Evolutionary conservation across 176 grass and related monocot species (phyloP).

Genomic region (Poa annua): DNA sequence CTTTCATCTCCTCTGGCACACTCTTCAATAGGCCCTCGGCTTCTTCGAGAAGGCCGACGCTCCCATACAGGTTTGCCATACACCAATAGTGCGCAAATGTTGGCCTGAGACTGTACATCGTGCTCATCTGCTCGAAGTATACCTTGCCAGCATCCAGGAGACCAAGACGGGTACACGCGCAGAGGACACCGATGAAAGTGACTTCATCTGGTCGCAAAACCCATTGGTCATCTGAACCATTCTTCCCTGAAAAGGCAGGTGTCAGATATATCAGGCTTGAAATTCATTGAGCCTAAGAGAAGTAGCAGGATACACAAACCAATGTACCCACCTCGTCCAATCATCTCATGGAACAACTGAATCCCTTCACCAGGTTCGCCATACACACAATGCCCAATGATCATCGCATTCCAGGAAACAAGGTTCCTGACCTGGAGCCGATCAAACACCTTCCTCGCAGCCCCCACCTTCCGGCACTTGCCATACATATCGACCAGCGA

Average conservation of each 20-base stretch:
- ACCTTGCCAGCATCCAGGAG: constrained; percentile 57
- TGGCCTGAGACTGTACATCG: constrained; percentile 50
- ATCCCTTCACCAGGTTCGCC: constrained; percentile 60
- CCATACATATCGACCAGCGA: constrained; percentile 64
- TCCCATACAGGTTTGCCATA: constrained; percentile 69
- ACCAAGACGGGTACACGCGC: constrained; percentile 57
- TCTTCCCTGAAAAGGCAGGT: constrained; percentile 37
- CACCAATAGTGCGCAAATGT: constrained; percentile 83
- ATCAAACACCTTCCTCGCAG: constrained; percentile 62
- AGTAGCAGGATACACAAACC: not conserved
- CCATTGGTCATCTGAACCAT: constrained; percentile 19
- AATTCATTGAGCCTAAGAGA: not conserved
- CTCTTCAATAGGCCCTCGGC: constrained; percentile 35
- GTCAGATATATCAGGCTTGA: not conserved
- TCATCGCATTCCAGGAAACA: constrained; percentile 73
- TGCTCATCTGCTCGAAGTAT: constrained; percentile 66
- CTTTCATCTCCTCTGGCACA: constrained; percentile 54
- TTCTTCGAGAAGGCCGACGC: constrained; percentile 55
- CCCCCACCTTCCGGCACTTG: constrained; percentile 43
- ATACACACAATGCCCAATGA: constrained; percentile 61
- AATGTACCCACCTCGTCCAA: constrained; percentile 48
- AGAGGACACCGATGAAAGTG: constrained; percentile 66
- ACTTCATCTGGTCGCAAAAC: constrained; percentile 54
- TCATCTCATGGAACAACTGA: constrained; percentile 56
- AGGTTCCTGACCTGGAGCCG: constrained; percentile 39